These are phyloP conservation scores for Holtermannia corniformis DNA, from an alignment of 768 basidiomycete genomes.

Conservation along the genomic window DNA sequence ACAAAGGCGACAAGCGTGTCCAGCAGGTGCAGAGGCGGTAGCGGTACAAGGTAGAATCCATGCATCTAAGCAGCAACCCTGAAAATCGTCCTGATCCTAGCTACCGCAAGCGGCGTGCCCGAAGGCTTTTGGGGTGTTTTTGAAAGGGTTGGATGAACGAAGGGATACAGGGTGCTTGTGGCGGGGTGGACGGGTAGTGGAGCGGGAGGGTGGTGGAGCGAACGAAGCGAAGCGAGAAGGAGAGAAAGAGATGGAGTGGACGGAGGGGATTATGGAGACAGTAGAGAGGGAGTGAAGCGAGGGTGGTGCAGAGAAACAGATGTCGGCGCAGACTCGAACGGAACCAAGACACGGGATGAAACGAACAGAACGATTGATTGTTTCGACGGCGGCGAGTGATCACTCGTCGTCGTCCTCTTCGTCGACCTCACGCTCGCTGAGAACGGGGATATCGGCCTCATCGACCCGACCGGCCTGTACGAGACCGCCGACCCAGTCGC, in stretches of 20 bases:
- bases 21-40: conserved; percentile 27
- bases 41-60: not conserved
- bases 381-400: no score
- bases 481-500: conserved; percentile 6
- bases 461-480: not conserved
- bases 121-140: not conserved
- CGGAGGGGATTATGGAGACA: no score
- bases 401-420: not conserved
- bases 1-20: conserved; percentile 39
- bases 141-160: not conserved
- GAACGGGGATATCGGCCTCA: not conserved
- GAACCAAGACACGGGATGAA: no score
- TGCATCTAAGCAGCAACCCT: no score
- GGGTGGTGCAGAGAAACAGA: no score
- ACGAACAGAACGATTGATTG: no score
- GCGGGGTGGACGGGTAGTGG: not conserved
- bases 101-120: no score
- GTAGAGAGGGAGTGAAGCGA: not conserved
- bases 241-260: not conserved
- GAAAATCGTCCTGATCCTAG: no score
- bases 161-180: not conserved
- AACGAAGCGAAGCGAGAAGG: not conserved
- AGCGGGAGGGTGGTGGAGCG: not conserved
- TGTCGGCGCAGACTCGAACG: no score
- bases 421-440: not conserved